phyloP scores from a whole-genome alignment of 495 filamentous ascomycete genomes.

The Penicillium desertorum region DNA sequence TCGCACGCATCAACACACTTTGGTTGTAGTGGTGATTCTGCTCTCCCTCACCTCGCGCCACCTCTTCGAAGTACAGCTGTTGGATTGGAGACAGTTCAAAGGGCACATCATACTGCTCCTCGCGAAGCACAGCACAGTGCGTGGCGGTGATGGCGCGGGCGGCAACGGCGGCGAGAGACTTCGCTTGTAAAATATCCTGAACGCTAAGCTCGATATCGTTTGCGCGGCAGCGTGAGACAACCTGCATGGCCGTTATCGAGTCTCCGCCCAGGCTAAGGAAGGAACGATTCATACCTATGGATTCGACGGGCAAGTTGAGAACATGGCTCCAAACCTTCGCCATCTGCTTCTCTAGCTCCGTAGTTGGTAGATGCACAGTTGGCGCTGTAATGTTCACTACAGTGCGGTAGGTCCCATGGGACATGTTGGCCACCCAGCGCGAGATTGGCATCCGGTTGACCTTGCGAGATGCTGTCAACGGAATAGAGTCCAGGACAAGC shows the following conservation, averaged over 20 bases:
- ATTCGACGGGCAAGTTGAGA: conserved; percentile 14
- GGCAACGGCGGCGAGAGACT: too few species aligned
- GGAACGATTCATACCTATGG: conserved; percentile 30
- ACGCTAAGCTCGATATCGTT: conserved; percentile 8
- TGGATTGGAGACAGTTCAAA: conserved; percentile 31
- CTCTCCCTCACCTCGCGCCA: conserved; percentile 30
- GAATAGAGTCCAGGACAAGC: conserved; percentile 35
- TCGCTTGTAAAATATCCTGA: not conserved
- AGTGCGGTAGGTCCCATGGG: conserved; percentile 1
- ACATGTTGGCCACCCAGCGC: conserved; percentile 1
- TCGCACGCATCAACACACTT: conserved; percentile 56
- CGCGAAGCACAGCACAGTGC: not conserved
- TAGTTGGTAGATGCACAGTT: conserved; percentile 1
- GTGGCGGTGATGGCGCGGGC: not conserved
- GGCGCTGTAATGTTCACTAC: conserved; percentile 4
- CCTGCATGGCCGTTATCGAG: conserved; percentile 28
- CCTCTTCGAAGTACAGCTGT: conserved; percentile 18
- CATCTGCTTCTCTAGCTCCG: conserved; percentile 20
- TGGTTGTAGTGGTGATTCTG: conserved; percentile 57
- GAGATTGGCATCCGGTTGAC: conserved; percentile 24
- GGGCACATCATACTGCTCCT: conserved; percentile 15
- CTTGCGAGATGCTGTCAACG: conserved; percentile 37
- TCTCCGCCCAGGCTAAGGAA: conserved; percentile 36
- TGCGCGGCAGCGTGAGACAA: conserved; percentile 32
- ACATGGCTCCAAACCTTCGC: conserved; percentile 21